phyloP scores from a whole-genome alignment of 1,284 basidiomycete species.

The Ceratobasidium sp. region DNA sequence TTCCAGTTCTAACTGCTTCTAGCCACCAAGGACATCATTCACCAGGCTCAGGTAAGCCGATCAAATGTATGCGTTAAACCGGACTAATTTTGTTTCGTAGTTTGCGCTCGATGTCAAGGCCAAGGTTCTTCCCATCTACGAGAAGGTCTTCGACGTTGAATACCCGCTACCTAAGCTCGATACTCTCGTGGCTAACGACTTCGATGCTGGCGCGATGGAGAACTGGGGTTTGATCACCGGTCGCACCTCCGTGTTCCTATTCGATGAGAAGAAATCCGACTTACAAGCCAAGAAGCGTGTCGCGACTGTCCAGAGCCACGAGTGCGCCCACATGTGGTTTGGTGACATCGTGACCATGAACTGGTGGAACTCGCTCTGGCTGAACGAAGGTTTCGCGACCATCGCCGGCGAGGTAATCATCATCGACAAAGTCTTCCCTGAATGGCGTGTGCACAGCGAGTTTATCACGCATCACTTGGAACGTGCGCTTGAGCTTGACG shows the following conservation, averaged over 20 bases:
- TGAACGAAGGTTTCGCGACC: slow-evolving; percentile 83
- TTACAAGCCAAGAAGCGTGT: slow-evolving; percentile 82
- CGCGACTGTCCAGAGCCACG: slow-evolving; percentile 80
- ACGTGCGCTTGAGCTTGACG: slow-evolving; percentile 68
- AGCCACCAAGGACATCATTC: slow-evolving; percentile 89
- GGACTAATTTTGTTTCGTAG: slow-evolving; percentile 51
- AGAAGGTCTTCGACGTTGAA: slow-evolving; percentile 89
- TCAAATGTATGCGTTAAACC: neutral
- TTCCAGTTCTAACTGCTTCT: slow-evolving; percentile 38
- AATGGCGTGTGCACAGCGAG: slow-evolving; percentile 70
- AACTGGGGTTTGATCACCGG: slow-evolving; percentile 97
- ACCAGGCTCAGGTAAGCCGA: slow-evolving; percentile 64
- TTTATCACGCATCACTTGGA: slow-evolving; percentile 73
- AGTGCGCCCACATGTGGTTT: slow-evolving; percentile 78
- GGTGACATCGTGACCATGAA: slow-evolving; percentile 60
- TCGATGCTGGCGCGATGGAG: slow-evolving; percentile 95
- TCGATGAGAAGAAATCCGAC: slow-evolving; percentile 82
- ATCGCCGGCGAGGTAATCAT: slow-evolving; percentile 84
- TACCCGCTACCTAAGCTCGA: slow-evolving; percentile 95
- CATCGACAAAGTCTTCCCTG: slow-evolving; percentile 78
- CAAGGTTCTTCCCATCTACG: slow-evolving; percentile 90
- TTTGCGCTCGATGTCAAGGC: slow-evolving; percentile 91
- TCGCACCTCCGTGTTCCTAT: slow-evolving; percentile 82
- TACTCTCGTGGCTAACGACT: slow-evolving; percentile 78
- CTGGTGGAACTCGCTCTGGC: slow-evolving; percentile 54